A percentile compares a stretch with the other conserved stretches of the same genome.
Conservation (phyloP, 2,329 filamentous ascomycete species). For the Davidsoniella neocaledoniae region DNA sequence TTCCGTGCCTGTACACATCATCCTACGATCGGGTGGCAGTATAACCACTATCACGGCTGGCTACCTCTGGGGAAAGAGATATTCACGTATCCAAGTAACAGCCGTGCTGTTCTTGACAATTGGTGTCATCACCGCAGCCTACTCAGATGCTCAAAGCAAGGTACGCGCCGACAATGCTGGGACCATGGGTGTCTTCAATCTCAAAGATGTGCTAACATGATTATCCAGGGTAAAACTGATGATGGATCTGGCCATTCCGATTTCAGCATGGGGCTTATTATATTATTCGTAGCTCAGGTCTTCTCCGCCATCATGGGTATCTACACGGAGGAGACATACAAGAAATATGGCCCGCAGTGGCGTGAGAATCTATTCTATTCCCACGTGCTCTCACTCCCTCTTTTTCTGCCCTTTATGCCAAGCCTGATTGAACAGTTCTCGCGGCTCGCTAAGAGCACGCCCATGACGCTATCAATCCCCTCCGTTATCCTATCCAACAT, state of each 20-base stretch:
- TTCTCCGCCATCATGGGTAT: slow-evolving; percentile 89
- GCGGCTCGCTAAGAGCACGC: slow-evolving; percentile 45
- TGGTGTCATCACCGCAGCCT: slow-evolving; percentile 75
- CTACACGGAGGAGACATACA: slow-evolving; percentile 84
- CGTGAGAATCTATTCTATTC: slow-evolving; percentile 95
- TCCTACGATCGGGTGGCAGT: slow-evolving; percentile 83
- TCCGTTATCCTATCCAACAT: slow-evolving; percentile 1
- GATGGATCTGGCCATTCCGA: slow-evolving; percentile 16
- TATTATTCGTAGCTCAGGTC: slow-evolving; percentile 76
- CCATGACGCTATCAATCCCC: slow-evolving; percentile 23
- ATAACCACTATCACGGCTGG: slow-evolving; percentile 93
- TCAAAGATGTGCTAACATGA: background rate
- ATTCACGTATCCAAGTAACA: slow-evolving; percentile 61
- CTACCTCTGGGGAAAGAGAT: slow-evolving; percentile 69
- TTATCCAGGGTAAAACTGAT: slow-evolving; percentile 11
- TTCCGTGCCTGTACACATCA: slow-evolving; percentile 91
- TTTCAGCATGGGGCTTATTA: slow-evolving; percentile 50
- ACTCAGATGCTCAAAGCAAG: slow-evolving; percentile 77
- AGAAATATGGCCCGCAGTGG: slow-evolving; percentile 74
- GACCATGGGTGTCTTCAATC: too few relatives aligned
- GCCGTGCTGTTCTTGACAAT: slow-evolving; percentile 71
- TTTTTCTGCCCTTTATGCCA: slow-evolving; percentile 57
- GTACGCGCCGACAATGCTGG: slow-evolving; percentile 25
- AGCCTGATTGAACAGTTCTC: slow-evolving; percentile 47
- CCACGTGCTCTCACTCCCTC: slow-evolving; percentile 54